phyloP scores from a whole-genome alignment of 257 asterid species.

The Solanum sitiens region DNA sequence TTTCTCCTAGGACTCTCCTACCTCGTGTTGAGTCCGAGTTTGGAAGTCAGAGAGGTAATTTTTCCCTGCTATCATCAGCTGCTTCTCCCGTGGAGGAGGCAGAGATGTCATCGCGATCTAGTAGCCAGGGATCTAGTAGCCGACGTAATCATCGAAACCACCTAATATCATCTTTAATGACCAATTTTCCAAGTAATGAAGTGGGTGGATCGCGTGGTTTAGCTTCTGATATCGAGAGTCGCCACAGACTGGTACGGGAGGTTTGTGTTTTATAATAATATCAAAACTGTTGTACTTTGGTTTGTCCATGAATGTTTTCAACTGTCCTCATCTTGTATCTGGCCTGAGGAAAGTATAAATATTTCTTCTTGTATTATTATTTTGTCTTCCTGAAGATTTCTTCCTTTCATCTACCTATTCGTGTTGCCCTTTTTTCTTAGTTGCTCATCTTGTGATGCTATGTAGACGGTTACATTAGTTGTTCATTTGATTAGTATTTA shows the following conservation, averaged over 20 bases:
- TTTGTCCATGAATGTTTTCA: background rate
- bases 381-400: background rate
- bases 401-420: background rate
- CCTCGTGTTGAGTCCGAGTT: constrained; percentile 39
- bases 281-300: background rate
- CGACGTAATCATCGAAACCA: constrained; percentile 25
- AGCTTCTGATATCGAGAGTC: constrained; percentile 53
- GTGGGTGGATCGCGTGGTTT: constrained; percentile 43
- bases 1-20: constrained; percentile 35
- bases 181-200: constrained; percentile 38
- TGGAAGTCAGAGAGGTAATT: constrained; percentile 42
- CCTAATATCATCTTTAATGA: constrained; percentile 31
- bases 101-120: background rate
- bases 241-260: constrained; percentile 58
- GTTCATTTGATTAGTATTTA: background rate
- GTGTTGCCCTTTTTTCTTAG: background rate
- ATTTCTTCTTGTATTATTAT: background rate
- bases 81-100: constrained; percentile 24
- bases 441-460: background rate
- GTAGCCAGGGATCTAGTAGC: constrained; percentile 11
- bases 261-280: constrained; percentile 1
- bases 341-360: background rate
- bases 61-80: constrained; percentile 33
- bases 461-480: background rate
- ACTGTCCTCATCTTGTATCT: background rate